Evolutionary conservation across 169 alveolate species (phyloP), one percentile per base, ranked within the genome.

Genomic region (Babesia divergens): DNA sequence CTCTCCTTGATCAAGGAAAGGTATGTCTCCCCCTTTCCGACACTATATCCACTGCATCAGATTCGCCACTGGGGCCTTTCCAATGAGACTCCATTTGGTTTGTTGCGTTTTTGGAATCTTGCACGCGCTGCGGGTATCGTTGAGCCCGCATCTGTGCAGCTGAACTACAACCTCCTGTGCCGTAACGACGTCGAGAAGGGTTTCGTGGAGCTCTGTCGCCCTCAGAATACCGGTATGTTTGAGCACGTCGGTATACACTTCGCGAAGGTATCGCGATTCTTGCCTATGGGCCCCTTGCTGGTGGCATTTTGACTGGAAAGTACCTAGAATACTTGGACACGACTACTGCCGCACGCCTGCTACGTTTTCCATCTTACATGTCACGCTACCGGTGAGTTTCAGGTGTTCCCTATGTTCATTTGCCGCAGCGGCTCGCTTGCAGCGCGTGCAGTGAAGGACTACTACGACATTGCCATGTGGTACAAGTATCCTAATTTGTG

Each of bases 131-230:
- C 74, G 34, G 85, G 88, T 14, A 55, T 89, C 22, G 85, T 82
- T 2, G 89, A 82, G 14, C 93, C 94, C 9, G 92, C 84, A 7
- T 67, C 93, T 8, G 82, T 87, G 29, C 95, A 91, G 51, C 59
- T 89, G 53, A 83, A 79, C 46, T 91, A 91, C 67, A 91, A 86
- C 56, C 65, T 91, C 55, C 75, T 91, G 34, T 60, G 87, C 55
- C 76, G 95, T n/a, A 91, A 89, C 62, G 93, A 89, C 28, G 89
- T 89, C 31, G 95, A 91, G 72, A 91, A 89, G 82, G 93, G 93
- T 2, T 86, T 91, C 53, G 91, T 82, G 20, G 95, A 91, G 71
- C 66, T 90, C 8, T 72, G 84, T 29, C 72, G 95, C 53, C 94
- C 94, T 0, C 94, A 91, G 32, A 91, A 91, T 55, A 56, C 93